phyloP scores from a whole-genome alignment of 2,329 filamentous ascomycete genomes.

The Chrysoporthe puriensis region DNA sequence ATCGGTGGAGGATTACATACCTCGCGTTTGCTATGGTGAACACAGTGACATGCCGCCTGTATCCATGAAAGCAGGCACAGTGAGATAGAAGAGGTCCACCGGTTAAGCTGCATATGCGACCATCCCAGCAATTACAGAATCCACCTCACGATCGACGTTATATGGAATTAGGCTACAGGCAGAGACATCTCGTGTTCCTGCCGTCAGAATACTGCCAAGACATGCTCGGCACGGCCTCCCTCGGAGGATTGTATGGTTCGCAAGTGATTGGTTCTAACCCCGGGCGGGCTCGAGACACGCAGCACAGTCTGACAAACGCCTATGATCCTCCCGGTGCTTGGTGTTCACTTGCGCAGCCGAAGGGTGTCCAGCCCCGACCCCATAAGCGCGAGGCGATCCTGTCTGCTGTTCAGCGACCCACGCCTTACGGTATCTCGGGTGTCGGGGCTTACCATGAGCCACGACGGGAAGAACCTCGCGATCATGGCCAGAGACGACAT shows the following conservation, averaged over 20 bases:
- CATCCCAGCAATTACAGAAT: not conserved
- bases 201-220: not conserved
- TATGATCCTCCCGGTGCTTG: no score
- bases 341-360: not conserved
- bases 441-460: conserved; percentile 9
- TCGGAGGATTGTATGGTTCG: not conserved
- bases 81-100: not conserved
- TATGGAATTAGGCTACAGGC: not conserved
- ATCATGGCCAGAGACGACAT: conserved; percentile 1
- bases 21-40: not conserved
- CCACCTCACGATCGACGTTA: not conserved
- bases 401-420: not conserved
- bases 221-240: not conserved
- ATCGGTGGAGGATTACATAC: not conserved
- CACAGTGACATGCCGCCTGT: not conserved
- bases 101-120: not conserved
- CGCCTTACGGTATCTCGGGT: not conserved
- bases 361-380: conserved; percentile 5
- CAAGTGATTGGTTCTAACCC: not conserved
- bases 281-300: no score
- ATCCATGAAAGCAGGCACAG: not conserved
- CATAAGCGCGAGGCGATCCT: conserved; percentile 9
- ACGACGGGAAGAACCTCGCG: conserved; percentile 6
- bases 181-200: not conserved
- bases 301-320: no score